Evolutionary conservation across 2,329 filamentous ascomycete species (phyloP).

Genomic region (Polychaeton citri): DNA sequence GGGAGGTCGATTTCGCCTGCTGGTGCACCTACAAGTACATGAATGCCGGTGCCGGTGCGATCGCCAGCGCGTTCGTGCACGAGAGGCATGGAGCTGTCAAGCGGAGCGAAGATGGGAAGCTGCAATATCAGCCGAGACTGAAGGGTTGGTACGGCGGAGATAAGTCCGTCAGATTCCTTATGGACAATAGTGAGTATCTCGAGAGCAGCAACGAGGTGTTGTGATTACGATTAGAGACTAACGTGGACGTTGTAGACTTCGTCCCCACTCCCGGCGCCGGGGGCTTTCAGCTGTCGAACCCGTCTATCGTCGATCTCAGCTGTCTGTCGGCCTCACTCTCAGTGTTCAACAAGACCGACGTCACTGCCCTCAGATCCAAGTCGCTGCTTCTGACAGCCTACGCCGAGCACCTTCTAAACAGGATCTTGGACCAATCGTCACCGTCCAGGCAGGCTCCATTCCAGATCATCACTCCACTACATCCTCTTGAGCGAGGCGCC

Average conservation of each 20-base stretch:
- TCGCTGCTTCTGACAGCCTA: constrained; percentile 63
- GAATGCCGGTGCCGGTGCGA: constrained; percentile 73
- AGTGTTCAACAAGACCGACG: constrained; percentile 58
- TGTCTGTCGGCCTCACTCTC: constrained; percentile 57
- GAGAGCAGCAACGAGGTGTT: too few species aligned
- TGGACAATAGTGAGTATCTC: constrained; percentile 47
- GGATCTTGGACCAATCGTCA: background rate
- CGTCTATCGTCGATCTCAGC: constrained; percentile 62
- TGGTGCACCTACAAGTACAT: constrained; percentile 97
- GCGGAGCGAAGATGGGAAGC: constrained; percentile 12
- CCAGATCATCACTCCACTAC: constrained; percentile 53
- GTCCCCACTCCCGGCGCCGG: constrained; percentile 62
- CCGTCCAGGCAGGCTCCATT: constrained; percentile 16
- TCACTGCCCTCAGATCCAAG: constrained; percentile 56
- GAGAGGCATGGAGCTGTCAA: constrained; percentile 51
- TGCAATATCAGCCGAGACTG: constrained; percentile 50
- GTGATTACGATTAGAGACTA: too few species aligned
- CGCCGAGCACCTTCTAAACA: constrained; percentile 51
- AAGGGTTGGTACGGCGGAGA: constrained; percentile 81
- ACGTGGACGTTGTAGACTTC: constrained; percentile 67
- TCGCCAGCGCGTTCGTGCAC: constrained; percentile 71
- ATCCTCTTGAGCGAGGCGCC: constrained; percentile 56
- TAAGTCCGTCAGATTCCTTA: constrained; percentile 62
- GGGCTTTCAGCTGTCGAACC: constrained; percentile 78
- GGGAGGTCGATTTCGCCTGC: constrained; percentile 80